These are phyloP conservation scores for Fusarium nygamai DNA, from an alignment of 2,329 filamentous ascomycete genomes.

Conservation along the genomic window DNA sequence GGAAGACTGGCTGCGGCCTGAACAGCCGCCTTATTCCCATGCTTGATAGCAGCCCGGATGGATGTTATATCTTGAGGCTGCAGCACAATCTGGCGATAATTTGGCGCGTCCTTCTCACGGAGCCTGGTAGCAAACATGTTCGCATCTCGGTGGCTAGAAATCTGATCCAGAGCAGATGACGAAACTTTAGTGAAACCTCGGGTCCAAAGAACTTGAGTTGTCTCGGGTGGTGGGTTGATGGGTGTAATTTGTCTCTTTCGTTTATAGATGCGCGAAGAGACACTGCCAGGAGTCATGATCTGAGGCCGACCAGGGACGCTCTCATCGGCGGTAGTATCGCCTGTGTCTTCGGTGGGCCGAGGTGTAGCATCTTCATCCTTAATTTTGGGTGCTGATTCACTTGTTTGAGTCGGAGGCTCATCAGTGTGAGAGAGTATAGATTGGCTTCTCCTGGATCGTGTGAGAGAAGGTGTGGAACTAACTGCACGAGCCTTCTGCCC, in stretches of 20 bases:
- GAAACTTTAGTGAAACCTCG: slow-evolving; percentile 80
- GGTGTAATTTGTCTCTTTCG: slow-evolving; percentile 67
- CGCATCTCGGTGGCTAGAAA: slow-evolving; percentile 79
- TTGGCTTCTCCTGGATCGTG: slow-evolving; percentile 54
- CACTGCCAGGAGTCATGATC: slow-evolving; percentile 50
- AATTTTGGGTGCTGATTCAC: slow-evolving; percentile 54
- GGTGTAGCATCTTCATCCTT: slow-evolving; percentile 71
- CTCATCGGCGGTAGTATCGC: slow-evolving; percentile 67
- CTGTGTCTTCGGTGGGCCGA: slow-evolving; percentile 62
- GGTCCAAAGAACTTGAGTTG: slow-evolving; percentile 77
- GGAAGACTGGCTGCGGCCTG: slow-evolving; percentile 70
- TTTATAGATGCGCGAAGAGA: slow-evolving; percentile 57
- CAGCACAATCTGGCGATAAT: slow-evolving; percentile 78
- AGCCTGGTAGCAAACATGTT: slow-evolving; percentile 83
- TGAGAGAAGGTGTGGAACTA: slow-evolving; percentile 50
- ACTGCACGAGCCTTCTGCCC: slow-evolving; percentile 48
- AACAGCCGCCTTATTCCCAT: slow-evolving; percentile 73
- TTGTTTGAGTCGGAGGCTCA: slow-evolving; percentile 58
- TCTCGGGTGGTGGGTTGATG: slow-evolving; percentile 60
- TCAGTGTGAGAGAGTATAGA: slow-evolving; percentile 59
- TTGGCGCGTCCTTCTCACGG: slow-evolving; percentile 78
- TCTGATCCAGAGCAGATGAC: slow-evolving; percentile 77
- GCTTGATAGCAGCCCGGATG: slow-evolving; percentile 78
- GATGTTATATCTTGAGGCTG: slow-evolving; percentile 81
- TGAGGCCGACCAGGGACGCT: slow-evolving; percentile 54